Percentiles rank a stretch among this genome's conserved stretches.
Evolutionary conservation across 768 basidiomycete species (phyloP).

Genomic region (Lentinula raphanica): DNA sequence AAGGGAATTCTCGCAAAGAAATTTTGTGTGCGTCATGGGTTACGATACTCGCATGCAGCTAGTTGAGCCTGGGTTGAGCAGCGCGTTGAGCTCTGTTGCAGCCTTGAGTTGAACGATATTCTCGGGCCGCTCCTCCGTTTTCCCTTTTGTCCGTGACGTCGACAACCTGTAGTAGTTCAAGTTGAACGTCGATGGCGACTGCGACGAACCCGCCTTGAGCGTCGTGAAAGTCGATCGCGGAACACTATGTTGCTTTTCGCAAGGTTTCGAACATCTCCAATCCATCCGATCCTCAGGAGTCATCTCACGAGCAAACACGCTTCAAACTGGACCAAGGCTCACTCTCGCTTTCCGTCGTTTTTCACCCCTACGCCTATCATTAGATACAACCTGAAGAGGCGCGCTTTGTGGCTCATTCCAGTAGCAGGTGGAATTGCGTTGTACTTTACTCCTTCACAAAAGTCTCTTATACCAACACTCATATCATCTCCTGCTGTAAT

Average conservation of each 20-base stretch:
- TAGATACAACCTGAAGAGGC: slow-evolving; percentile 20
- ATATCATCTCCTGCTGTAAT: slow-evolving; percentile 46
- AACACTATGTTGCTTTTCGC: background rate
- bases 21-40: too few species aligned
- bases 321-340: slow-evolving; percentile 16
- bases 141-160: background rate
- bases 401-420: slow-evolving; percentile 52
- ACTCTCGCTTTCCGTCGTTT: slow-evolving; percentile 21
- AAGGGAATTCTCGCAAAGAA: too few species aligned
- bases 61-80: too few species aligned
- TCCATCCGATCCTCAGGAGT: background rate
- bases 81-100: too few species aligned
- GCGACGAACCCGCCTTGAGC: background rate
- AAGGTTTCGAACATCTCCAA: background rate
- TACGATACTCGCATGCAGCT: too few species aligned
- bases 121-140: background rate
- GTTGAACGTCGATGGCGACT: slow-evolving; percentile 2
- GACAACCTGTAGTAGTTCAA: background rate
- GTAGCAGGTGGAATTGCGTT: slow-evolving; percentile 50
- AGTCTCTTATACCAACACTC: slow-evolving; percentile 38
- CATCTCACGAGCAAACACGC: slow-evolving; percentile 17
- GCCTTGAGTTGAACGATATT: too few species aligned
- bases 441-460: slow-evolving; percentile 39
- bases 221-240: background rate
- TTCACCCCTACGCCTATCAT: slow-evolving; percentile 28